phyloP scores from a whole-genome alignment of 2,329 filamentous ascomycete genomes.

The Aspergillus luchuensis region DNA sequence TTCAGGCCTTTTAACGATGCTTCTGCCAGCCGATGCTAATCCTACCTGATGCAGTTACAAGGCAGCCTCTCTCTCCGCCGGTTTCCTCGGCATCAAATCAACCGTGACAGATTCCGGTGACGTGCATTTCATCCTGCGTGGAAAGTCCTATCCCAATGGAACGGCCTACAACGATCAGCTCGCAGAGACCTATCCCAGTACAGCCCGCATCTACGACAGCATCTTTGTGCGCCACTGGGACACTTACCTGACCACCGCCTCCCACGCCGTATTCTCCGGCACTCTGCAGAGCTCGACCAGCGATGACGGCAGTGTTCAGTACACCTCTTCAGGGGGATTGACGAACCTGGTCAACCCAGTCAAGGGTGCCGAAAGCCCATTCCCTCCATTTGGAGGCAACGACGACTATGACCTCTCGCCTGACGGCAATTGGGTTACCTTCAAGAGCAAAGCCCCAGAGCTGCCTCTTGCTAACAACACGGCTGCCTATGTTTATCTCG shows the following conservation, averaged over 20 bases:
- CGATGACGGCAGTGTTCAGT: slow-evolving; percentile 39
- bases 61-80: slow-evolving; percentile 40
- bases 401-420: slow-evolving; percentile 72
- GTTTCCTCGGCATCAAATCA: slow-evolving; percentile 43
- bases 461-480: slow-evolving; percentile 62
- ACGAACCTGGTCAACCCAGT: slow-evolving; percentile 43
- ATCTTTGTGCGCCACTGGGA: slow-evolving; percentile 86
- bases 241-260: slow-evolving; percentile 68
- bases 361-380: slow-evolving; percentile 48
- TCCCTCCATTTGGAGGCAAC: slow-evolving; percentile 70
- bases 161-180: slow-evolving; percentile 67
- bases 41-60: slow-evolving; percentile 34
- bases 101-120: slow-evolving; percentile 43
- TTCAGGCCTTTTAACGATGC: not conserved
- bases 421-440: slow-evolving; percentile 44
- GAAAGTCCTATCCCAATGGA: slow-evolving; percentile 68
- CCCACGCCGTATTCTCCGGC: slow-evolving; percentile 73
- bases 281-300: slow-evolving; percentile 48
- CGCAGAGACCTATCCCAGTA: slow-evolving; percentile 61
- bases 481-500: slow-evolving; percentile 78
- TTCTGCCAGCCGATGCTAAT: not conserved
- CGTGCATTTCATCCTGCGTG: slow-evolving; percentile 57
- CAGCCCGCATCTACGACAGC: slow-evolving; percentile 70
- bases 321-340: slow-evolving; percentile 58
- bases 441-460: slow-evolving; percentile 48